Conservation (phyloP, 2,329 filamentous ascomycete species). For the Xylaria polymorpha region DNA sequence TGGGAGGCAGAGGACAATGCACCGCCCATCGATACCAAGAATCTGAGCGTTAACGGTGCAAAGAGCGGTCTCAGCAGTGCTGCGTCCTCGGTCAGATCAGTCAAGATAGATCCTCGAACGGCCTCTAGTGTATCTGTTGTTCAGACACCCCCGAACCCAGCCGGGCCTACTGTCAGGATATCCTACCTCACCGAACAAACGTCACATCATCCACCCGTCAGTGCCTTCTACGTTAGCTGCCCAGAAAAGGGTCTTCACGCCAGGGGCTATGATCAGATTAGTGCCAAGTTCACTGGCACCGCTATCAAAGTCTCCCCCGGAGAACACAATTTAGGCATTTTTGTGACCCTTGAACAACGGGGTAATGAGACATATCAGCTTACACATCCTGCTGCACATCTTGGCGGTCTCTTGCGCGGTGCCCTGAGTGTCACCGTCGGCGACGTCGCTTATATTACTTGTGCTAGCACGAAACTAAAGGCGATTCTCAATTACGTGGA, state of each 20-base stretch:
- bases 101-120: constrained; percentile 56
- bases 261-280: constrained; percentile 93
- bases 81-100: constrained; percentile 61
- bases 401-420: constrained; percentile 88
- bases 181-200: constrained; percentile 98
- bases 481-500: constrained; percentile 93
- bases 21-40: constrained; percentile 69
- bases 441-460: constrained; percentile 88
- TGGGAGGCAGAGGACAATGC: constrained; percentile 90
- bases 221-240: constrained; percentile 93
- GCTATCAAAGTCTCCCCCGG: constrained; percentile 91
- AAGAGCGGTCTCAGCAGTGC: constrained; percentile 54
- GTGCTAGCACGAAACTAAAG: constrained; percentile 90
- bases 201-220: constrained; percentile 96
- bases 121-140: constrained; percentile 64
- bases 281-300: constrained; percentile 97
- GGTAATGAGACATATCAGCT: constrained; percentile 93
- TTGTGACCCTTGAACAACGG: constrained; percentile 83
- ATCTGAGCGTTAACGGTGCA: constrained; percentile 48
- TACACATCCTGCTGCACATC: constrained; percentile 91
- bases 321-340: constrained; percentile 95
- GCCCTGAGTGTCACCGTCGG: constrained; percentile 91
- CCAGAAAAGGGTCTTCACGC: constrained; percentile 90
- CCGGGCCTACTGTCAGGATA: constrained; percentile 73
- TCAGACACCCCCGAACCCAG: constrained; percentile 57